A percentile compares a stretch with the other conserved stretches of the same genome.
These are phyloP conservation scores for Xerocomus brunneocitrinus DNA, from an alignment of 768 basidiomycete genomes.

Conservation along the genomic window DNA sequence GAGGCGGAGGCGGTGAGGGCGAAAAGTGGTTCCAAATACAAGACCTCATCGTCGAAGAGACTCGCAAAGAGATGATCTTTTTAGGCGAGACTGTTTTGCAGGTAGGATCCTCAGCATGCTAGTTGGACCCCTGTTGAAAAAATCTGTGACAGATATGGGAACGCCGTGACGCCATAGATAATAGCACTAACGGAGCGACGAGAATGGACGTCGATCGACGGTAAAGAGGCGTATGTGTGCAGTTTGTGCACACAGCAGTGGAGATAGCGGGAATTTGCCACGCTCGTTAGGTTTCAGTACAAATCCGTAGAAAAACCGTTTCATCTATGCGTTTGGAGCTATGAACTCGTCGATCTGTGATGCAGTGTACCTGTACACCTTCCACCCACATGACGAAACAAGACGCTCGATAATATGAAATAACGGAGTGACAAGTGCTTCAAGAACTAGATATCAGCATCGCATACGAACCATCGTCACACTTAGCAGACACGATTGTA, in stretches of 20 bases:
- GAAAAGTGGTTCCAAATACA: constrained; percentile 98
- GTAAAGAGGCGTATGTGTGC: constrained; percentile 7
- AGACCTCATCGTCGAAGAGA: constrained; percentile 93
- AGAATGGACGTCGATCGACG: constrained; percentile 33
- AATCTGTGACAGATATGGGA: constrained; percentile 54
- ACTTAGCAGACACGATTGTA: background rate
- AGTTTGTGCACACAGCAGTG: constrained; percentile 11
- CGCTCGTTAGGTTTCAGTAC: constrained; percentile 18
- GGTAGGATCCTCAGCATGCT: constrained; percentile 38
- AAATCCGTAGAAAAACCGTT: constrained; percentile 4
- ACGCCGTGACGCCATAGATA: constrained; percentile 35
- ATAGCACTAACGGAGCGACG: constrained; percentile 12
- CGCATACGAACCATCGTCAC: background rate
- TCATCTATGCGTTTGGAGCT: constrained; percentile 1
- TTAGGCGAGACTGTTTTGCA: constrained; percentile 95
- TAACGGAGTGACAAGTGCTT: background rate
- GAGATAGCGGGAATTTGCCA: constrained; percentile 29
- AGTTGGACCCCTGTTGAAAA: constrained; percentile 9
- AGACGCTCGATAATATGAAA: background rate
- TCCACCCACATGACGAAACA: constrained; percentile 10
- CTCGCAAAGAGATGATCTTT: constrained; percentile 97
- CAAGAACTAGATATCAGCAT: background rate
- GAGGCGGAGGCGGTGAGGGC: constrained; percentile 68
- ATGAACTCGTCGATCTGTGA: background rate
- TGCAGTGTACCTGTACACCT: constrained; percentile 13